Conservation (phyloP, 371 early-diverging fungal genomes). For the Mortierella sp. region DNA sequence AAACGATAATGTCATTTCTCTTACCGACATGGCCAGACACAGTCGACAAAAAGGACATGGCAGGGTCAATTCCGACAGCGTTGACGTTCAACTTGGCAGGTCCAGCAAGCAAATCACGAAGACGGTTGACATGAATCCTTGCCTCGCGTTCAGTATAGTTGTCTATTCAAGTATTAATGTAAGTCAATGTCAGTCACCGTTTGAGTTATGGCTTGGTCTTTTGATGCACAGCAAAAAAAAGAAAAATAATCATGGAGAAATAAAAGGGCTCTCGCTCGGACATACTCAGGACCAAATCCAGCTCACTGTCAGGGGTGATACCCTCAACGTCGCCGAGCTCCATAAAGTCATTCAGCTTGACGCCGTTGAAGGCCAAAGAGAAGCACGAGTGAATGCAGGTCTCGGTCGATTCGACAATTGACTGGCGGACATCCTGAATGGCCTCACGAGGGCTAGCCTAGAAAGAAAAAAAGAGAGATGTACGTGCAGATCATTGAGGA, state of each 20-base stretch:
- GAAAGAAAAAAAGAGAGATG: neutral
- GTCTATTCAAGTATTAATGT: constrained; percentile 14
- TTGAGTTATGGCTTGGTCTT: neutral
- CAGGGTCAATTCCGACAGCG: constrained; percentile 81
- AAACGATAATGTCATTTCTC: too few relatives aligned
- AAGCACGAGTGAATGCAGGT: constrained; percentile 93
- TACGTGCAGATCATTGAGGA: neutral
- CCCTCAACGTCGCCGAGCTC: constrained; percentile 85
- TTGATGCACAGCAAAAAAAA: constrained; percentile 8
- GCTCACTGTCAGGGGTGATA: constrained; percentile 73
- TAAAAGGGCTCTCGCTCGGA: neutral
- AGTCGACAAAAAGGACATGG: constrained; percentile 76
- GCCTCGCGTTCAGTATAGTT: constrained; percentile 92
- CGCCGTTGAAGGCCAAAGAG: constrained; percentile 80
- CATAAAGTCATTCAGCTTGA: constrained; percentile 77
- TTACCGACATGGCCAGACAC: constrained; percentile 76
- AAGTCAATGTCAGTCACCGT: too few relatives aligned
- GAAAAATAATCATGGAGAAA: neutral
- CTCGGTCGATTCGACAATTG: constrained; percentile 88
- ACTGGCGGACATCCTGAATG: constrained; percentile 90
- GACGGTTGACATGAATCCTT: constrained; percentile 87
- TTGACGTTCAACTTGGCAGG: constrained; percentile 78
- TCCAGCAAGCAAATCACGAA: constrained; percentile 87
- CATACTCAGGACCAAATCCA: constrained; percentile 82
- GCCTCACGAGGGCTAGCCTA: constrained; percentile 82